Conservation (phyloP, 2,329 filamentous ascomycete species). For the Neurospora sp. region DNA sequence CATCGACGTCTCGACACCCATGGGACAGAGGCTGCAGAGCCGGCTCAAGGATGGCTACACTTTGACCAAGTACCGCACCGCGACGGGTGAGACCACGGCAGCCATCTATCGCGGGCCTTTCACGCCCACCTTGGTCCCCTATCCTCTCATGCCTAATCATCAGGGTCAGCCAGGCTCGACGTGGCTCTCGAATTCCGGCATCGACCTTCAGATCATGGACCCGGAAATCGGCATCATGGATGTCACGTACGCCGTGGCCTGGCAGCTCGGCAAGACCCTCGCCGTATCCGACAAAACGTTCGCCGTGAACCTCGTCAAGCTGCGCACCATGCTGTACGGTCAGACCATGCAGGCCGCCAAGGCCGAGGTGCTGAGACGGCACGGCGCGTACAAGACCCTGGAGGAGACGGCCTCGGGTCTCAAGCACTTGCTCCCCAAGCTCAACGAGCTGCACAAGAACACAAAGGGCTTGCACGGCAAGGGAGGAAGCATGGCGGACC, state of each 20-base stretch:
- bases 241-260: conserved; percentile 27
- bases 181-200: conserved; percentile 22
- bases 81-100: conserved; percentile 30
- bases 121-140: conserved; percentile 20
- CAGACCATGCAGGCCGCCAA: background rate
- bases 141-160: background rate
- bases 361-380: background rate
- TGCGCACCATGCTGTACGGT: conserved; percentile 10
- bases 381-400: too few relatives aligned
- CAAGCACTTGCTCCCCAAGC: too few relatives aligned
- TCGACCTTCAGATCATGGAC: conserved; percentile 25
- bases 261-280: conserved; percentile 23
- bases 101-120: conserved; percentile 30
- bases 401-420: too few relatives aligned
- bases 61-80: conserved; percentile 22
- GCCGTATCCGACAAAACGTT: conserved; percentile 10
- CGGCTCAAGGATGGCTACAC: conserved; percentile 30
- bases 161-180: background rate
- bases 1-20: too few relatives aligned
- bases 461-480: background rate
- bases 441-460: background rate
- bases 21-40: background rate
- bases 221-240: conserved; percentile 25
- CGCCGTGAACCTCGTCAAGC: conserved; percentile 8
- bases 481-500: too few relatives aligned